Evolutionary conservation across 2,329 filamentous ascomycete species (phyloP).

Genomic region (Clarireedia homoeocarpa): DNA sequence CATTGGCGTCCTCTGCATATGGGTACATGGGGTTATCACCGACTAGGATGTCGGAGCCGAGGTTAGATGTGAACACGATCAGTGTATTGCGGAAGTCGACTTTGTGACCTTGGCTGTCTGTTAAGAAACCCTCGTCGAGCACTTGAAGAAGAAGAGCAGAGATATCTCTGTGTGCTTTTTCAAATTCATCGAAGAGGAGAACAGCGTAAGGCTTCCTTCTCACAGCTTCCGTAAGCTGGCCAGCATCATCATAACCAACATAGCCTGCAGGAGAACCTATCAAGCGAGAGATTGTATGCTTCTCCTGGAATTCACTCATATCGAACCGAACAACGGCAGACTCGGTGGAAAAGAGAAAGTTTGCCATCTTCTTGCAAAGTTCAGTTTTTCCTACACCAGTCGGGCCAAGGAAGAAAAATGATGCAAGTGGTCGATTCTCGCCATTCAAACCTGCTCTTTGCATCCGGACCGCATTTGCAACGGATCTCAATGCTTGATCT

Average conservation of each 20-base stretch:
- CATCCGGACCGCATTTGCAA: constrained; percentile 87
- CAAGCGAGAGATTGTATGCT: constrained; percentile 86
- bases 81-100: constrained; percentile 96
- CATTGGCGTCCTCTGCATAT: constrained; percentile 53
- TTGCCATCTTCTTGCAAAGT: constrained; percentile 90
- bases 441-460: constrained; percentile 87
- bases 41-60: constrained; percentile 87
- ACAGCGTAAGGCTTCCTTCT: constrained; percentile 93
- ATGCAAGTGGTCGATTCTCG: constrained; percentile 84
- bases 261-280: constrained; percentile 93
- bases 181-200: constrained; percentile 92
- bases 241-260: constrained; percentile 93
- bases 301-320: constrained; percentile 97
- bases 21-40: constrained; percentile 59
- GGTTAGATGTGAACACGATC: constrained; percentile 91
- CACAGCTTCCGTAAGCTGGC: constrained; percentile 91
- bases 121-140: constrained; percentile 91
- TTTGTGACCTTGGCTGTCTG: constrained; percentile 91
- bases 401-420: constrained; percentile 95
- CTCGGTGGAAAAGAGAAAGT: constrained; percentile 88
- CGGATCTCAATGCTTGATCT: constrained; percentile 84
- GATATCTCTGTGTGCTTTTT: constrained; percentile 94
- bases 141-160: constrained; percentile 88
- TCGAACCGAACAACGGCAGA: constrained; percentile 89
- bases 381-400: constrained; percentile 97